Percentiles rank a stretch among this genome's conserved stretches.
These are phyloP conservation scores for Akanthomyces lecanii DNA, from an alignment of 2,329 filamentous ascomycete genomes.

Conservation along the genomic window DNA sequence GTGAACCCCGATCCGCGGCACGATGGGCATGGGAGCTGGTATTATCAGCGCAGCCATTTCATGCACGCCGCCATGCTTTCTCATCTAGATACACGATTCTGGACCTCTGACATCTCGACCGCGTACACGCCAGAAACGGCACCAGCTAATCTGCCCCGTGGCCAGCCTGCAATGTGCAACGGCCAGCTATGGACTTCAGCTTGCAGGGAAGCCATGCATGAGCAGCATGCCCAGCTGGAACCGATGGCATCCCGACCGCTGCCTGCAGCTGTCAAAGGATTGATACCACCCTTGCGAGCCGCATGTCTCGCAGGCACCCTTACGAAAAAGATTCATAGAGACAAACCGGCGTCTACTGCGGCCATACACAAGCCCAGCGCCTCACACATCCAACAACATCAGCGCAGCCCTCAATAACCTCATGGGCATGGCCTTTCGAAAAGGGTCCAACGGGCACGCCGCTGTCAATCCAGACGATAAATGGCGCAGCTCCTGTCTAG, in stretches of 20 bases:
- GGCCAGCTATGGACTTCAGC: too few species aligned
- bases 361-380: not conserved
- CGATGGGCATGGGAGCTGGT: not conserved
- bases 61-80: not conserved
- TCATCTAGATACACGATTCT: not conserved
- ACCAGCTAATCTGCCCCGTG: not conserved
- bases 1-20: not conserved
- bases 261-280: not conserved
- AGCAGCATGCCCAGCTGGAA: not conserved
- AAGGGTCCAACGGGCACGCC: not conserved
- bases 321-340: not conserved
- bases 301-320: constrained; percentile 1
- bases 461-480: not conserved
- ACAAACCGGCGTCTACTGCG: not conserved
- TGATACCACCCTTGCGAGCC: not conserved
- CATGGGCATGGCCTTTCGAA: not conserved
- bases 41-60: not conserved
- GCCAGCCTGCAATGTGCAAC: not conserved
- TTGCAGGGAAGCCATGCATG: not conserved
- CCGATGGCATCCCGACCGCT: not conserved
- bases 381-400: not conserved
- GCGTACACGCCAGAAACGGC: not conserved
- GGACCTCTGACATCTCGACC: not conserved
- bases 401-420: not conserved
- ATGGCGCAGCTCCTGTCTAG: constrained; percentile 1